Evolutionary conservation across 2,329 filamentous ascomycete genomes (phyloP), one percentile per base, ranked within the genome.

Genomic region (Chrysoporthe austroafricana): DNA sequence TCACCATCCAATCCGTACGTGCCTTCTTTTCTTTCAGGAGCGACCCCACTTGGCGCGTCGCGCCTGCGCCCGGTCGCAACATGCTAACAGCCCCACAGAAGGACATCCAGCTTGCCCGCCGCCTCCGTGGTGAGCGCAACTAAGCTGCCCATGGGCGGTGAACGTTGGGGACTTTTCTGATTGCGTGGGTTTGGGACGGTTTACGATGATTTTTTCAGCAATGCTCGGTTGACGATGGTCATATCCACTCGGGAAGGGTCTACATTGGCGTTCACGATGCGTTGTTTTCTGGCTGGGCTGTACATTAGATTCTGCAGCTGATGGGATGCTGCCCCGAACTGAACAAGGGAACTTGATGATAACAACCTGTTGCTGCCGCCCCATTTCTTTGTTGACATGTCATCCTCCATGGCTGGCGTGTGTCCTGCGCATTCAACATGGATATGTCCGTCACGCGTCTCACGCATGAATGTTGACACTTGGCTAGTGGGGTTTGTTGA

Each of bases 41-140:
- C 18, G 5, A 18, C 56, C 56, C 57, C 39, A 21, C 18, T 3
- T 42, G n/a, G 13, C 43, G 67, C 46, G n/a, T 44, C 52, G 58
- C 13, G 44, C 11, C 14, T 11, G 13, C 26, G 3, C 2, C 32
- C 18, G 13, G 21, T 39, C 34, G 44, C 58, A 64, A 65, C 14
- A 21, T 69, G 61, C 80, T 83, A 78, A 83, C 77, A 77, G 71
- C 57, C 71, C 11, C 74, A 73, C 78, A 82, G 83, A 97, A 97
- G 88, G 95, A 97, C 77, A 97, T 98, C 79, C 95, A 98, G 85
- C 90, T 98, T 62, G 94, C 95, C 77, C 92, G 96, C 75, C 92
- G 96, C 78, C 93, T 99, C 79, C 93, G 96, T 77, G 96, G 96
- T 74, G 94, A 96, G 86, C 91, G 92, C 81, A 94, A 93, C 86